Percentiles rank a stretch among this genome's conserved stretches.
Evolutionary conservation across 78 protist genomes (phyloP).

Genomic region (Pelomyxa schiedti): DNA sequence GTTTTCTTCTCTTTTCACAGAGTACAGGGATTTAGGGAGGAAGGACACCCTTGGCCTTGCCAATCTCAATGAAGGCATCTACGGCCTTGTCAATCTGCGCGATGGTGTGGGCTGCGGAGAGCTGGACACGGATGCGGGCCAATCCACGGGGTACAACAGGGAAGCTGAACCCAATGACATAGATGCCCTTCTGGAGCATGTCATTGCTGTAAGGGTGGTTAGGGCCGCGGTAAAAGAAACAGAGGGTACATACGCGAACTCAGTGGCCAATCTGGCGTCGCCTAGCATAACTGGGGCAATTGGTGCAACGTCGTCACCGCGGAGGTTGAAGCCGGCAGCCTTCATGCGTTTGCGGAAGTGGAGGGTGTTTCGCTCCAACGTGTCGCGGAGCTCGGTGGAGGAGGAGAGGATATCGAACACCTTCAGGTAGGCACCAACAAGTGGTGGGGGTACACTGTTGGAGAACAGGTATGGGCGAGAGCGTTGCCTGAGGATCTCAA

Average conservation of each 20-base stretch:
- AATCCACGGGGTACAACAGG: slow-evolving; percentile 29
- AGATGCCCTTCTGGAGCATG: slow-evolving; percentile 54
- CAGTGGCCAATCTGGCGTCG: slow-evolving; percentile 55
- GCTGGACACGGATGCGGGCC: slow-evolving; percentile 70
- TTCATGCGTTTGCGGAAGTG: slow-evolving; percentile 44
- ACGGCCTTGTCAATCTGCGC: slow-evolving; percentile 32
- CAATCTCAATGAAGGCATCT: slow-evolving; percentile 53
- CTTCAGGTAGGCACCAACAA: slow-evolving; percentile 43
- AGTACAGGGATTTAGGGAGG: no score
- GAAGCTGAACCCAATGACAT: slow-evolving; percentile 59
- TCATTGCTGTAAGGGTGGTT: no score
- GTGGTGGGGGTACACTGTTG: slow-evolving; percentile 63
- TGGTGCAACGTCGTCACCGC: slow-evolving; percentile 23
- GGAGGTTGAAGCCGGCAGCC: slow-evolving; percentile 52
- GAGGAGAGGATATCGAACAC: slow-evolving; percentile 15
- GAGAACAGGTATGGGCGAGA: slow-evolving; percentile 71
- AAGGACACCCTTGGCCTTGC: neutral
- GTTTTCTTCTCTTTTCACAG: no score
- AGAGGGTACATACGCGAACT: no score
- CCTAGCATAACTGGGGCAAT: slow-evolving; percentile 70
- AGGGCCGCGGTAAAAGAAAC: no score
- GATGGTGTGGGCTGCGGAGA: slow-evolving; percentile 60
- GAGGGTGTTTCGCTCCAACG: slow-evolving; percentile 30
- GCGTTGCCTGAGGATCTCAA: slow-evolving; percentile 52
- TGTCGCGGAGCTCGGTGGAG: neutral